Evolutionary conservation across 495 filamentous ascomycete genomes (phyloP), one percentile per base, ranked within the genome.

Genomic region (Thozetella sp.): DNA sequence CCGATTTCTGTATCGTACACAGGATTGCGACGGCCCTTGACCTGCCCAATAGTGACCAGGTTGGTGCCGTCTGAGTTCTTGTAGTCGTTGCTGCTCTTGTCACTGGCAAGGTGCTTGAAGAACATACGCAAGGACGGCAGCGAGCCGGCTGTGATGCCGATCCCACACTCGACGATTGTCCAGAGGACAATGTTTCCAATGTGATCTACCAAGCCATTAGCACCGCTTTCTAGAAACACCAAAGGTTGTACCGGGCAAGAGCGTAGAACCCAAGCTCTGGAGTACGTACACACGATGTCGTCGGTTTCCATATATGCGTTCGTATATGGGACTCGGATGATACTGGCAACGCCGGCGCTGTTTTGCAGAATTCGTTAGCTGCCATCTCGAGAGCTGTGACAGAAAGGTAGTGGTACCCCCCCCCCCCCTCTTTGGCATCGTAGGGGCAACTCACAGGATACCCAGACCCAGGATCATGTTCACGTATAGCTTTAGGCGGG

Each of bases 141-240:
- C 3, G 61, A 67, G 24, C 64, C 64, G 1, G 64, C 64, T 24
- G 61, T 58, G 34, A 67, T 61, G 19, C 64, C 64, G 55, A 67
- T 57, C n/a, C 64, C 64, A 34, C 55, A 58, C 24, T 67, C 64
- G 25, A 62, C 50, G n/a, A 61, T 24, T 2, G 64, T 63, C 64
- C 64, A 67, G 1, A 67, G 6, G 26, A 58, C 24, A 25, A 67
- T 37, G 37, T 37, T 20, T 2, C 27, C 55, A 1, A 50, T 24
- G 11, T 27, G 52, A 23, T 55, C 64, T 66, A 30, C 23, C 19
- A 2, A 40, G 19, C 15, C 30, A 37, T n/a, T n/a, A n/a, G n/a
- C n/a, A n/a, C n/a, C n/a, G n/a, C n/a, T n/a, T n/a, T n/a, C n/a
- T n/a, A n/a, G n/a, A n/a, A n/a, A n/a, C n/a, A n/a, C n/a, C n/a